These are phyloP conservation scores for Fraxinus xanthoxyloides DNA, from an alignment of 305 asterid species.

Conservation along the genomic window DNA sequence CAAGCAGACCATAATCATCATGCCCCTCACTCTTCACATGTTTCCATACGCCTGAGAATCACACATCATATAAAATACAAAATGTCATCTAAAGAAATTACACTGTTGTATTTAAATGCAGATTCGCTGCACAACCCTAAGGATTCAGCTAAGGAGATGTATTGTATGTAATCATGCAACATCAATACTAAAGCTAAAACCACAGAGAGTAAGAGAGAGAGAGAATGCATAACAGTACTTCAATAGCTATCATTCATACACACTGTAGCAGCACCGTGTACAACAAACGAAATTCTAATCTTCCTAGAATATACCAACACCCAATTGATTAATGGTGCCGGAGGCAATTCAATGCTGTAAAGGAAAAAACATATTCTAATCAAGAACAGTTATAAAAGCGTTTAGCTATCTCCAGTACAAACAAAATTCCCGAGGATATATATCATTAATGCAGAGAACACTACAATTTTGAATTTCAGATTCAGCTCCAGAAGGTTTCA, in stretches of 20 bases:
- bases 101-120: background rate
- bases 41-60: constrained; percentile 43
- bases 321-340: background rate
- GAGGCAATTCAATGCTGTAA: background rate
- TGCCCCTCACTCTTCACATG: constrained; percentile 47
- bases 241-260: background rate
- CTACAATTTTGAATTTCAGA: background rate
- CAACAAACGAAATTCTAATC: too few relatives aligned
- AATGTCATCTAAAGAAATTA: background rate
- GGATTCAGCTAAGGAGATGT: background rate
- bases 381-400: background rate
- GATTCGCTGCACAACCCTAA: background rate
- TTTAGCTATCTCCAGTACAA: background rate
- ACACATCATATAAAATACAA: background rate
- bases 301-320: too few relatives aligned
- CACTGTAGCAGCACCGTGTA: background rate
- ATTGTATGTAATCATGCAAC: background rate
- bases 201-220: background rate
- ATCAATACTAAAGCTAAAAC: background rate
- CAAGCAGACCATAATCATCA: constrained; percentile 54
- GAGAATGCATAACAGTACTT: background rate
- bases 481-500: background rate
- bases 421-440: too few relatives aligned
- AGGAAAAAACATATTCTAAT: background rate
- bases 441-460: background rate